Evolutionary conservation across 1,284 basidiomycete species (phyloP).

Genomic region (Uromyces viciae-fabae): DNA sequence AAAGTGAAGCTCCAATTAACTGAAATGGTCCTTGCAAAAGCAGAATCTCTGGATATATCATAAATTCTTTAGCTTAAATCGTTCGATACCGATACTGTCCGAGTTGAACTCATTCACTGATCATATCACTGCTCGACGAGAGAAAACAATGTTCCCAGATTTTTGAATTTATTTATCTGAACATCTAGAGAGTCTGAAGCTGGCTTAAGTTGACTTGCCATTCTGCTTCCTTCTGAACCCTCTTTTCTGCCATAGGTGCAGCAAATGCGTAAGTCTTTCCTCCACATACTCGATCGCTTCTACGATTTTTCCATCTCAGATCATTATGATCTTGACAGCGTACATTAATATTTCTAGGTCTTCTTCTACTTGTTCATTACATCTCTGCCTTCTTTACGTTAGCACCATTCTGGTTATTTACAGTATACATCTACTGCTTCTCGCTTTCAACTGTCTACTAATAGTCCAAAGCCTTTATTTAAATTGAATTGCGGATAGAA

Average conservation of each 20-base stretch:
- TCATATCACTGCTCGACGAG: too few species aligned
- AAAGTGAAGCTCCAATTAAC: too few species aligned
- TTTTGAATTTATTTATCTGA: background rate
- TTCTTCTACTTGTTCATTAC: background rate
- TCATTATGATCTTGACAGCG: background rate
- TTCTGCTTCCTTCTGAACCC: background rate
- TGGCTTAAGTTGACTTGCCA: too few species aligned
- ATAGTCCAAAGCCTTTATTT: background rate
- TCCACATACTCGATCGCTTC: background rate
- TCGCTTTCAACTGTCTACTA: background rate
- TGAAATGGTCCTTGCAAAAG: too few species aligned
- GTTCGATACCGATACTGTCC: too few species aligned
- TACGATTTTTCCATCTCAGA: conserved; percentile 8
- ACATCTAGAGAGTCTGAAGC: too few species aligned
- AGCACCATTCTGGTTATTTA: background rate
- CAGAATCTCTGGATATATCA: too few species aligned
- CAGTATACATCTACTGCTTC: background rate
- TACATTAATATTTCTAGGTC: background rate
- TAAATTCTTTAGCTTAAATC: too few species aligned
- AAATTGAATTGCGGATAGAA: background rate
- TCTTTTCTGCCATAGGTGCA: background rate
- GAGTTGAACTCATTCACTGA: too few species aligned
- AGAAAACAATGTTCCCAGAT: too few species aligned
- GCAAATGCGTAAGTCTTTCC: background rate
- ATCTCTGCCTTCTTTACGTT: background rate